These are phyloP conservation scores for Sporothrix protearum DNA, from an alignment of 2,329 filamentous ascomycete species.

Conservation along the genomic window DNA sequence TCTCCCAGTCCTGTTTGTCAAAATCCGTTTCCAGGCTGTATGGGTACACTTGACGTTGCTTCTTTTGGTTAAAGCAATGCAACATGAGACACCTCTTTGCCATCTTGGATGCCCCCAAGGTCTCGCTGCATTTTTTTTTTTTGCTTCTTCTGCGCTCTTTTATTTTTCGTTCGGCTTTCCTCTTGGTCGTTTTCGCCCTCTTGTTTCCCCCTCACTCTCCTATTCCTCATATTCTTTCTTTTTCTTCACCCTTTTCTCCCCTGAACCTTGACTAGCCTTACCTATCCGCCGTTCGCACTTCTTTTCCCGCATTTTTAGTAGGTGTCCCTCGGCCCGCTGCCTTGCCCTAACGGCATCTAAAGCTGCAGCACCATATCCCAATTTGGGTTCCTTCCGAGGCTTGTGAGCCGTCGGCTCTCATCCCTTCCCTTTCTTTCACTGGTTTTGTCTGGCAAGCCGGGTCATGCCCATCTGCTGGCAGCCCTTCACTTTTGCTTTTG, in stretches of 20 bases:
- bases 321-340: neutral
- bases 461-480: neutral
- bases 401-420: neutral
- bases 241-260: neutral
- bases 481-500: neutral
- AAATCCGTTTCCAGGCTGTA: neutral
- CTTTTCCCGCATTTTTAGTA: neutral
- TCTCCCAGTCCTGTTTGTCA: neutral
- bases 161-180: neutral
- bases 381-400: neutral
- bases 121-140: neutral
- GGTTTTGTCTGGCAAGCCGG: neutral
- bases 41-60: neutral
- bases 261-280: neutral
- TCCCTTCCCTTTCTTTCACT: neutral
- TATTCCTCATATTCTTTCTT: neutral
- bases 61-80: slow-evolving; percentile 8
- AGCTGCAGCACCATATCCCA: neutral
- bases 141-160: neutral
- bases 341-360: neutral
- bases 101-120: neutral
- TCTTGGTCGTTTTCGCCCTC: neutral
- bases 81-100: neutral
- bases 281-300: neutral
- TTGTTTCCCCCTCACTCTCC: neutral